Evolutionary conservation across 768 basidiomycete genomes (phyloP).

Genomic region (Tephrocybe sp.): DNA sequence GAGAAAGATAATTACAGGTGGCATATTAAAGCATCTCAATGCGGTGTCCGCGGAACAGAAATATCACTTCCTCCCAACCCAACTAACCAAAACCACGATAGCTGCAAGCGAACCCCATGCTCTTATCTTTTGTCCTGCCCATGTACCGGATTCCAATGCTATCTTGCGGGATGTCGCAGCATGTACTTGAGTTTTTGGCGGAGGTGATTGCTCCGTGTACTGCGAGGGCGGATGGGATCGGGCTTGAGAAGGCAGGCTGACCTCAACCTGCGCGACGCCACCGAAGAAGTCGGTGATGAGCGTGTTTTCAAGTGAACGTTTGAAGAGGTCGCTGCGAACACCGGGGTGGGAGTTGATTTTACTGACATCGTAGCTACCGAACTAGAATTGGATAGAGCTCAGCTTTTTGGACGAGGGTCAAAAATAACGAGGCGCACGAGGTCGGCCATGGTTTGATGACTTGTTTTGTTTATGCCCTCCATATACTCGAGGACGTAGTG

Average conservation of each 20-base stretch:
- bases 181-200: neutral
- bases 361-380: conserved; percentile 71
- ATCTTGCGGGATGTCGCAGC: neutral
- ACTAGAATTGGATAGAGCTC: conserved; percentile 48
- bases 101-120: conserved; percentile 30
- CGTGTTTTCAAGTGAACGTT: conserved; percentile 56
- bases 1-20: too few species aligned
- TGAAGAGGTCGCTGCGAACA: conserved; percentile 84
- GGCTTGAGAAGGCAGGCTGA: conserved; percentile 26
- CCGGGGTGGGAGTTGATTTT: conserved; percentile 86
- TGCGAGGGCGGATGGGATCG: neutral
- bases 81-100: conserved; percentile 29
- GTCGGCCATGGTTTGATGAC: conserved; percentile 74
- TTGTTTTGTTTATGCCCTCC: conserved; percentile 92
- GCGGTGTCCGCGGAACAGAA: too few species aligned
- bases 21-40: too few species aligned
- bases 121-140: conserved; percentile 14
- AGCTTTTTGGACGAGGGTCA: neutral
- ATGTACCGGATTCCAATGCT: neutral
- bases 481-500: conserved; percentile 90
- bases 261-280: conserved; percentile 83
- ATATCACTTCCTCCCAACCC: conserved; percentile 24
- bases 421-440: conserved; percentile 53
- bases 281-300: conserved; percentile 87
- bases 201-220: neutral